These are phyloP conservation scores for Pichia sp. DNA, from an alignment of 1,139 yeast species.

Conservation along the genomic window DNA sequence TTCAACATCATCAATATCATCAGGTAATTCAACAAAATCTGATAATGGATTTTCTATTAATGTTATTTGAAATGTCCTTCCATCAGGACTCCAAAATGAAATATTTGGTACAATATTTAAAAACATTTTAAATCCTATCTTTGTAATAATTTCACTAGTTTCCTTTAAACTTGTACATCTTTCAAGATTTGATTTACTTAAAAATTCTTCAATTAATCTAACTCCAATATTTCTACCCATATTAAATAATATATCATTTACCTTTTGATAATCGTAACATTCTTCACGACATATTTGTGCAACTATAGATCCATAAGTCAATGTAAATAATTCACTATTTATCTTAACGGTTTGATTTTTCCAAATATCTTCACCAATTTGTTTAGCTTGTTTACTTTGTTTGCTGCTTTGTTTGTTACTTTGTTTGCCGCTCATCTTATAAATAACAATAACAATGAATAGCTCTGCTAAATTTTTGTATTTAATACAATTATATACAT, in stretches of 20 bases:
- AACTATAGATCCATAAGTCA: conserved; percentile 92
- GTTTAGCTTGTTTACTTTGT: conserved; percentile 2
- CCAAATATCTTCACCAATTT: conserved; percentile 85
- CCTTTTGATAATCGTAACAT: conserved; percentile 66
- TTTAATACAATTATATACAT: no score
- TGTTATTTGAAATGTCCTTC: conserved; percentile 65
- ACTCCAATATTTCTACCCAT: conserved; percentile 97
- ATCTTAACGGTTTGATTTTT: conserved; percentile 83
- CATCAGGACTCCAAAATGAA: conserved; percentile 70
- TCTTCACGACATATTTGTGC: conserved; percentile 88
- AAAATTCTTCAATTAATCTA: conserved; percentile 84
- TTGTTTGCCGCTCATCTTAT: no score
- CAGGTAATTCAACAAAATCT: conserved; percentile 89
- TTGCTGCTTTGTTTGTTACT: not conserved
- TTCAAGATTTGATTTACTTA: conserved; percentile 79
- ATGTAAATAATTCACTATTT: conserved; percentile 84
- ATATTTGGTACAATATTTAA: conserved; percentile 70
- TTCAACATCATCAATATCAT: conserved; percentile 32
- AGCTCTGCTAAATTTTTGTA: no score
- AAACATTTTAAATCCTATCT: conserved; percentile 86
- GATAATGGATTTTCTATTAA: conserved; percentile 85
- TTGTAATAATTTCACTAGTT: conserved; percentile 80
- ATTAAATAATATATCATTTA: conserved; percentile 74
- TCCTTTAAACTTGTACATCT: conserved; percentile 77
- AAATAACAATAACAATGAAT: no score